A percentile compares a stretch with the other conserved stretches of the same genome.
These are phyloP conservation scores for Solanum chacoense DNA, from an alignment of 305 asterid species.

Conservation along the genomic window DNA sequence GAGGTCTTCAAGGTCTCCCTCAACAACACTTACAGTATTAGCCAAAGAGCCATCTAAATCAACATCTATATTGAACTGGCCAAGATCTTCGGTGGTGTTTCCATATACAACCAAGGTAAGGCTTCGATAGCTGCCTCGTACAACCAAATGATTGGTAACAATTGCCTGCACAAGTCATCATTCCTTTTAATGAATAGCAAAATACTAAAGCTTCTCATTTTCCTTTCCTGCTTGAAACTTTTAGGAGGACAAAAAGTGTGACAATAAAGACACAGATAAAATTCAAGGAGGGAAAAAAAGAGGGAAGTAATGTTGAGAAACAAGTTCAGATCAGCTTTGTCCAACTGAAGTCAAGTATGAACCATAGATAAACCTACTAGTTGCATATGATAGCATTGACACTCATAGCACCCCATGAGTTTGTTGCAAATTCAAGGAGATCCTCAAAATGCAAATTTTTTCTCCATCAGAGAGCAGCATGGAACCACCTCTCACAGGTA, in stretches of 20 bases:
- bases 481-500: background rate
- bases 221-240: background rate
- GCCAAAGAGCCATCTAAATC: constrained; percentile 81
- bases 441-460: background rate
- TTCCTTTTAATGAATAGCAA: constrained; percentile 6
- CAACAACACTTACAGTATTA: constrained; percentile 55
- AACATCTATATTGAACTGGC: constrained; percentile 90
- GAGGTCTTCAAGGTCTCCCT: constrained; percentile 88
- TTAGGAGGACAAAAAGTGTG: background rate
- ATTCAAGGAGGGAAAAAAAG: background rate
- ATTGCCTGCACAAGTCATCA: constrained; percentile 43
- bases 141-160: constrained; percentile 88
- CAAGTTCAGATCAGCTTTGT: background rate
- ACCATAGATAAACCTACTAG: background rate
- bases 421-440: background rate
- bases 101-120: constrained; percentile 96
- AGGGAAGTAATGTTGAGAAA: background rate
- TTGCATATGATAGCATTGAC: background rate
- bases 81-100: constrained; percentile 86
- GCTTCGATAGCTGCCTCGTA: constrained; percentile 95
- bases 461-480: background rate
- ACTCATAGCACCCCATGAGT: background rate
- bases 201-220: background rate
- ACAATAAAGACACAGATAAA: background rate
- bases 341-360: background rate